phyloP scores from a whole-genome alignment of 805 yeast species.

The Sporopachydermia lactativora region DNA sequence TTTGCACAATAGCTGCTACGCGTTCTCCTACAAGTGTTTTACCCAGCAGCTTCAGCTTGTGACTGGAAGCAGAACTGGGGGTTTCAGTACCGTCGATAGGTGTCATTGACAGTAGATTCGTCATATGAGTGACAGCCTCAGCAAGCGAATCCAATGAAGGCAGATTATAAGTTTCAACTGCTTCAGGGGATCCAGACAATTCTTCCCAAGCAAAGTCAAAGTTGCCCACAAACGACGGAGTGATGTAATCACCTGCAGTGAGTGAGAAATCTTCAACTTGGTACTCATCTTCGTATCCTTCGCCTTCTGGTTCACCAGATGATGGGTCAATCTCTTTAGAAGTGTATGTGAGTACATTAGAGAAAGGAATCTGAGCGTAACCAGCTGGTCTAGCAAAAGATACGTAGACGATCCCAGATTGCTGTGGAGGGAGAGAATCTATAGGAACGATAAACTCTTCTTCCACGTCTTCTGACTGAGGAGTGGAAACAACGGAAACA shows the following conservation, averaged over 20 bases:
- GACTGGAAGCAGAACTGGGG: conserved; percentile 42
- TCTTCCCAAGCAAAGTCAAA: conserved; percentile 66
- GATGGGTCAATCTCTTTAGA: conserved; percentile 69
- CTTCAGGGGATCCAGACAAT: conserved; percentile 37
- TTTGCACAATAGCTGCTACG: conserved; percentile 27
- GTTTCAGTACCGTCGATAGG: conserved; percentile 64
- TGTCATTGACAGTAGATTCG: conserved; percentile 41
- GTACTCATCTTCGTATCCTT: conserved; percentile 89
- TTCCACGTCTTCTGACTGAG: conserved; percentile 39
- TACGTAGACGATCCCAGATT: conserved; percentile 64
- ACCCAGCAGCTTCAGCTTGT: conserved; percentile 71
- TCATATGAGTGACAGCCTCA: conserved; percentile 43
- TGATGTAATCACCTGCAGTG: conserved; percentile 67
- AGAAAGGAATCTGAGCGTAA: conserved; percentile 31
- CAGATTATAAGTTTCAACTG: conserved; percentile 53
- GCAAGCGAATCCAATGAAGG: conserved; percentile 30
- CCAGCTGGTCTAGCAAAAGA: conserved; percentile 49
- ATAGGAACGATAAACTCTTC: conserved; percentile 70
- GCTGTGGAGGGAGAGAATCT: conserved; percentile 55
- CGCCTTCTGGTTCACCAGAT: conserved; percentile 54
- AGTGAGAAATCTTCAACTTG: conserved; percentile 71
- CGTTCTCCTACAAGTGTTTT: conserved; percentile 43
- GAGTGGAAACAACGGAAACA: conserved; percentile 54
- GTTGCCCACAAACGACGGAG: conserved; percentile 65
- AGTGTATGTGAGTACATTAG: conserved; percentile 56